Base-by-base conservation (phyloP, 768 basidiomycete genomes). In the Pulveroboletus sp. region DNA sequence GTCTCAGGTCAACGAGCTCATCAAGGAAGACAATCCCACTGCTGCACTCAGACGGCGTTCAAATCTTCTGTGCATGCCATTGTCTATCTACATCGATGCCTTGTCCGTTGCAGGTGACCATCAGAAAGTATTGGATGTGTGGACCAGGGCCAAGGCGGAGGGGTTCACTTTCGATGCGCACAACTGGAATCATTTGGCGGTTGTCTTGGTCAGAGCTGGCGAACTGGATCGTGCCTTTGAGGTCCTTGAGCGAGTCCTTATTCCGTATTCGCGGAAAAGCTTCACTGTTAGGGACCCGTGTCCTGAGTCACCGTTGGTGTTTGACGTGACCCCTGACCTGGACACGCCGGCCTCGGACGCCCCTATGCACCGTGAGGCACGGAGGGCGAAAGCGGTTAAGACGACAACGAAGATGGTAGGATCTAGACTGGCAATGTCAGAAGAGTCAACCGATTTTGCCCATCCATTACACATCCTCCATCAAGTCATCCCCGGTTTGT, bases 161-260 rank as follows among this genome's bases (percentile, higher is more conserved):
- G 89, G 89, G 2, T 86, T 94, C 57, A 74, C 74, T 12, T 91
- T 93, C 64, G 90, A 94, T 63, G 78, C 87, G 12, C 83, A 87
- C 59, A 97, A 96, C 65, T 98, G 92, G 89, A 96, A 95, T 60
- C 83, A 89, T 59, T 76, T 96, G 23, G 77, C 76, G 22, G 73
- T 86, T 10, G 86, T 83, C 13, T 76, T 94, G 20, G 74, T 92
- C 32, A 82, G 88, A 26, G 89, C 87, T 0, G 90, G 89, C 22
- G 80, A 93, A 60, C 70, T 82, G n/a, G 82, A 86, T 57, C 84
- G 85, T 38, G 92, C 90, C 9, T 93, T 94, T 67, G 82, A 86
- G 57, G 74, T 94, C 29, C 65, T 91, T 35, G 89, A 97, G 63
- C 74, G 77, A 45, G 81, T 96, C 37, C 73, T 96, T 44, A 59